Conservation (phyloP, 306 rosid genomes). For the Cyclanthera cordifolia region DNA sequence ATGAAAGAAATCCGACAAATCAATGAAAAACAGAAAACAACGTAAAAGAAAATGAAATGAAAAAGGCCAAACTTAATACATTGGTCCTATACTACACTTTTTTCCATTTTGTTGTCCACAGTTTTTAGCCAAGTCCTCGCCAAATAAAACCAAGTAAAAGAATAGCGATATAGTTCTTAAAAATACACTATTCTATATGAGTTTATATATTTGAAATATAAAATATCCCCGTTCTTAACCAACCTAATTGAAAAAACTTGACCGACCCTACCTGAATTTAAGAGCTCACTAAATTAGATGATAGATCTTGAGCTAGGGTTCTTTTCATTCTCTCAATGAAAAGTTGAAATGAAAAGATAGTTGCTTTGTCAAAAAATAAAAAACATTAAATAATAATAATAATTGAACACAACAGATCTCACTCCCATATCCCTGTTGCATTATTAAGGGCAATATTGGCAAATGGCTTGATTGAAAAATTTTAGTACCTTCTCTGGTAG, state of each 20-base stretch:
- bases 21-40: neutral
- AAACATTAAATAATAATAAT: too few relatives aligned
- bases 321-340: too few relatives aligned
- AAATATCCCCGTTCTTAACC: neutral
- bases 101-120: neutral
- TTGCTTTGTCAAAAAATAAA: too few relatives aligned
- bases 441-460: neutral
- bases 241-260: neutral
- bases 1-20: neutral
- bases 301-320: too few relatives aligned
- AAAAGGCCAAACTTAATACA: neutral
- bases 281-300: neutral
- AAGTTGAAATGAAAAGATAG: too few relatives aligned
- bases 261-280: neutral
- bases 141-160: neutral
- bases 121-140: neutral
- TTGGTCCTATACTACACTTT: neutral
- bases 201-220: neutral
- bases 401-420: neutral
- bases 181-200: neutral
- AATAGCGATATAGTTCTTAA: neutral
- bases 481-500: neutral
- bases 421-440: neutral
- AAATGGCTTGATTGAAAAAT: neutral
- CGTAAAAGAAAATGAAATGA: slow-evolving; percentile 10